Percentiles rank a stretch among this genome's conserved stretches.
These are phyloP conservation scores for Mortierella hygrophila DNA, from an alignment of 192 early-diverging fungal genomes.

Conservation along the genomic window DNA sequence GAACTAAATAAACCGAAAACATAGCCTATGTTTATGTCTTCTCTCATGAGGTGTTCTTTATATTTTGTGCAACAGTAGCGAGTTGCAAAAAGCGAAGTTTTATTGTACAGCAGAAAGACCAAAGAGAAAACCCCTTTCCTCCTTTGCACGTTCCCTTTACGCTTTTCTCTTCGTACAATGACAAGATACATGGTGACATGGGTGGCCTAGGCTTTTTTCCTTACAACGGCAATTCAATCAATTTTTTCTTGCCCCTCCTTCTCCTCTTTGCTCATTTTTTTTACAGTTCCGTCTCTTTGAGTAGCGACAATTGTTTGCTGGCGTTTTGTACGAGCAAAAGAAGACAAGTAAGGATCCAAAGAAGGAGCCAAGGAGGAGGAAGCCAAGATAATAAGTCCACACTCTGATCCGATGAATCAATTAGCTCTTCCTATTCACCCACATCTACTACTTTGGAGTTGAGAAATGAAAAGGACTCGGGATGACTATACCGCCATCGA, in stretches of 20 bases:
- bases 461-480: neutral
- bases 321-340: neutral
- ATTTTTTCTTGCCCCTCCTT: neutral
- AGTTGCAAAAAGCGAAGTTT: neutral
- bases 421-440: neutral
- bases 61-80: neutral
- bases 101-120: neutral
- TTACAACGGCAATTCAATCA: neutral
- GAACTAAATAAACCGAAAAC: neutral
- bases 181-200: neutral
- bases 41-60: neutral
- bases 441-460: neutral
- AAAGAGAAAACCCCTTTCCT: neutral
- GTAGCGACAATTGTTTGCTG: neutral
- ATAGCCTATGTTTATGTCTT: neutral
- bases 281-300: neutral
- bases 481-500: neutral
- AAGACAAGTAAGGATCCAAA: neutral
- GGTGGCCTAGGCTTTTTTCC: slow-evolving; percentile 1
- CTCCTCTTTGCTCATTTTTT: neutral
- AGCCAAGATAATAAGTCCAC: neutral
- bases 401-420: neutral
- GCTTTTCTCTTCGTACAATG: neutral
- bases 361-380: neutral
- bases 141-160: neutral